Evolutionary conservation across 148 eudicot species (phyloP).

Genomic region (Rhododendron ovatum): DNA sequence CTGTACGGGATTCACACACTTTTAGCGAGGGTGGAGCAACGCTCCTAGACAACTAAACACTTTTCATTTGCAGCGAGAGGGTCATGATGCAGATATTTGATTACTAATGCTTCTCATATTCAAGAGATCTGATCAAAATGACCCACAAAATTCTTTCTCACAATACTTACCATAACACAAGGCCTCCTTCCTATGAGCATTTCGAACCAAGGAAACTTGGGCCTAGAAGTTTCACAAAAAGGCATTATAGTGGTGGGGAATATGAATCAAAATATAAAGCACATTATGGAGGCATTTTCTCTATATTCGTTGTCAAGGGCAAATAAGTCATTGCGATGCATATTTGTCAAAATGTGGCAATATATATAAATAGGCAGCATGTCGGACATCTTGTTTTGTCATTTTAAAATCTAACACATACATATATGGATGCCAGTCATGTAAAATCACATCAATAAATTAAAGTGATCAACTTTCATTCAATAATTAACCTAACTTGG

Average conservation of each 20-base stretch:
- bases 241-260: background rate
- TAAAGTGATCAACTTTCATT: slow-evolving; percentile 7
- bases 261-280: background rate
- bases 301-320: background rate
- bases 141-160: background rate
- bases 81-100: background rate
- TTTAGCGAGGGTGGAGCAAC: background rate
- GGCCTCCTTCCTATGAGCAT: background rate
- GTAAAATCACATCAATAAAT: background rate
- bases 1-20: background rate
- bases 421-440: slow-evolving; percentile 12
- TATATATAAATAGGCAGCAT: background rate
- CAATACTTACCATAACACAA: background rate
- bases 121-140: background rate
- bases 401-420: background rate
- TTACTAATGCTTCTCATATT: background rate
- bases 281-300: background rate
- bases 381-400: background rate
- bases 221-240: background rate
- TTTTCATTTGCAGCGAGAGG: background rate
- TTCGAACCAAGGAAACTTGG: background rate
- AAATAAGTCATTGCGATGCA: background rate
- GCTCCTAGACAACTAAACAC: background rate
- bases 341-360: background rate
- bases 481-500: background rate